Evolutionary conservation across 257 asterid genomes (phyloP).

Genomic region (Solanum dulcamara): DNA sequence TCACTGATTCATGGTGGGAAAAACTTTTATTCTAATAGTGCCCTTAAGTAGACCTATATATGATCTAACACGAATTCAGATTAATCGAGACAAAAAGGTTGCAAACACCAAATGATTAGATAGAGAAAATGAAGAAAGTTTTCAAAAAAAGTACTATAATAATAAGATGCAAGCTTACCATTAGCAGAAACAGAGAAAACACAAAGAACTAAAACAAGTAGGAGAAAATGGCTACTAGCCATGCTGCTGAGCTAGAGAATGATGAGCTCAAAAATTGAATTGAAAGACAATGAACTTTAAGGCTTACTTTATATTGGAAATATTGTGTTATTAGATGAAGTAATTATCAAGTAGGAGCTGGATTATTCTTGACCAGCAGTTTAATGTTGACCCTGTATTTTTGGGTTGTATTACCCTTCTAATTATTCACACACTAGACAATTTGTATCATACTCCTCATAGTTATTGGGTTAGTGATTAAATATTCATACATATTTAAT

Average conservation of each 20-base stretch:
- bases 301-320: background rate
- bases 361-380: background rate
- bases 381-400: background rate
- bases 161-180: background rate
- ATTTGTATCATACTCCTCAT: background rate
- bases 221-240: background rate
- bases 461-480: background rate
- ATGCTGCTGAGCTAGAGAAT: background rate
- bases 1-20: no score
- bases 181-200: conserved; percentile 14
- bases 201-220: conserved; percentile 1
- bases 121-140: background rate
- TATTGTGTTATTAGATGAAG: background rate
- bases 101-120: background rate
- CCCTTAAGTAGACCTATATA: background rate
- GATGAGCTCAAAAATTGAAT: background rate
- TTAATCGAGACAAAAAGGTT: background rate
- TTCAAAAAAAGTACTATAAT: background rate
- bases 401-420: background rate
- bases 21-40: background rate
- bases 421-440: background rate
- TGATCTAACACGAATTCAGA: background rate
- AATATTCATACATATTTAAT: background rate
- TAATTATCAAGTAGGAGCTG: background rate
- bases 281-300: background rate